phyloP scores from a whole-genome alignment of 176 grass and related monocot species.

The Eleusine coracana region DNA sequence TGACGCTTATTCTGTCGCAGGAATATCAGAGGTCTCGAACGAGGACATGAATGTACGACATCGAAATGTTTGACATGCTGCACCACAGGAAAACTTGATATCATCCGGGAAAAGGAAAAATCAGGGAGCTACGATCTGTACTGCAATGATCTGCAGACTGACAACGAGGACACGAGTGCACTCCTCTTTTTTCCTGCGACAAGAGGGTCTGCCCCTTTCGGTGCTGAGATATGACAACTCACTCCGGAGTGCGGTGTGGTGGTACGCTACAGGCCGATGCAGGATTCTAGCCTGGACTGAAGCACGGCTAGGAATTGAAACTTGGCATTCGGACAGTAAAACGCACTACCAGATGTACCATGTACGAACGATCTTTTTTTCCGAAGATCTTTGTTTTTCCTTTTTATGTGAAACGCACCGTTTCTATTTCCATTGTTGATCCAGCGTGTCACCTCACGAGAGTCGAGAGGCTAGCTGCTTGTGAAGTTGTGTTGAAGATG shows the following conservation, averaged over 20 bases:
- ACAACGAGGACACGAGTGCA: constrained; percentile 23
- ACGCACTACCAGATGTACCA: background rate
- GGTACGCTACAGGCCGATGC: background rate
- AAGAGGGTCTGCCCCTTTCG: constrained; percentile 3
- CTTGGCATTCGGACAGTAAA: background rate
- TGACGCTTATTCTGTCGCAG: background rate
- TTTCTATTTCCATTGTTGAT: constrained; percentile 24
- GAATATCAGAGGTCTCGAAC: background rate
- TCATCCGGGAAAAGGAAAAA: background rate
- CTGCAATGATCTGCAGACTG: background rate
- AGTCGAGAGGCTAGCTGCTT: no score
- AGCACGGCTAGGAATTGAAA: no score
- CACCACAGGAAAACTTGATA: background rate
- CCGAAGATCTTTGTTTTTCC: background rate
- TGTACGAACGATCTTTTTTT: background rate
- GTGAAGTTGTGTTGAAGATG: background rate
- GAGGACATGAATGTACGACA: background rate
- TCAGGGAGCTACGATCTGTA: constrained; percentile 15
- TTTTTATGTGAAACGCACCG: background rate
- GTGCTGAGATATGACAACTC: constrained; percentile 10
- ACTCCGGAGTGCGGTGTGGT: constrained; percentile 24
- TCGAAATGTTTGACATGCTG: background rate
- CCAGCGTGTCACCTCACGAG: background rate
- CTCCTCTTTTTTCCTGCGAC: constrained; percentile 9
- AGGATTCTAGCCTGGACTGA: background rate